Percentiles rank a stretch among this genome's conserved stretches.
phyloP scores from a whole-genome alignment of 805 yeast genomes.

The Barnettozyma populi region DNA sequence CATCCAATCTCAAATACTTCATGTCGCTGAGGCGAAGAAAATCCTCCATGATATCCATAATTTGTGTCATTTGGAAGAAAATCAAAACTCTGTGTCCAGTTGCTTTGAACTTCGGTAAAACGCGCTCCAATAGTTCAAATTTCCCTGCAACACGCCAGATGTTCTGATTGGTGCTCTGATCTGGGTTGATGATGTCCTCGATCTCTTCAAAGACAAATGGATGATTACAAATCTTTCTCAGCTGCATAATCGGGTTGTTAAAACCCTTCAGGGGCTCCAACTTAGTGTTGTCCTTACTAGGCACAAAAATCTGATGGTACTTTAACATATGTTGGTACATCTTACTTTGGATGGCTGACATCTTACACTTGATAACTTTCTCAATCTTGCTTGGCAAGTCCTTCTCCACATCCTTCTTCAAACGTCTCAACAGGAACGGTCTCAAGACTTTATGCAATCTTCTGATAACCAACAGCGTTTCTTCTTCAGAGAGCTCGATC shows the following conservation, averaged over 20 bases:
- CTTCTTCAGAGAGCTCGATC: conserved; percentile 81
- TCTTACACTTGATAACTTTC: conserved; percentile 73
- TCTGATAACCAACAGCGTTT: conserved; percentile 71
- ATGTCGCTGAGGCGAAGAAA: conserved; percentile 59
- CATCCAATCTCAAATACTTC: conserved; percentile 75
- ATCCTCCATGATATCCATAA: conserved; percentile 88
- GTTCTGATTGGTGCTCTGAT: conserved; percentile 54
- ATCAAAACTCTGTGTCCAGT: conserved; percentile 75
- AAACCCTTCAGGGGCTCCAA: conserved; percentile 53
- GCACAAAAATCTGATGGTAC: conserved; percentile 60
- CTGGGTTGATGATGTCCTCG: conserved; percentile 63
- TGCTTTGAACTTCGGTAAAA: conserved; percentile 68
- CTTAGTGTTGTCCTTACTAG: conserved; percentile 43
- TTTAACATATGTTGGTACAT: conserved; percentile 76
- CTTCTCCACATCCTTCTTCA: conserved; percentile 83
- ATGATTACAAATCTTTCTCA: conserved; percentile 81
- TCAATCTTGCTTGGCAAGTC: conserved; percentile 83
- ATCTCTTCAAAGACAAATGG: conserved; percentile 85
- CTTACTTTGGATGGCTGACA: conserved; percentile 64
- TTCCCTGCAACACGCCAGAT: conserved; percentile 79
- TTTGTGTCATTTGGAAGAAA: conserved; percentile 86
- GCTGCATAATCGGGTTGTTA: conserved; percentile 80
- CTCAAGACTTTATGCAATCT: conserved; percentile 82
- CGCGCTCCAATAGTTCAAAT: conserved; percentile 70
- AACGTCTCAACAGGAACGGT: conserved; percentile 78